Evolutionary conservation across 1,284 basidiomycete genomes (phyloP), one percentile per base, ranked within the genome.

Genomic region (Microstroma glucosiphilum): DNA sequence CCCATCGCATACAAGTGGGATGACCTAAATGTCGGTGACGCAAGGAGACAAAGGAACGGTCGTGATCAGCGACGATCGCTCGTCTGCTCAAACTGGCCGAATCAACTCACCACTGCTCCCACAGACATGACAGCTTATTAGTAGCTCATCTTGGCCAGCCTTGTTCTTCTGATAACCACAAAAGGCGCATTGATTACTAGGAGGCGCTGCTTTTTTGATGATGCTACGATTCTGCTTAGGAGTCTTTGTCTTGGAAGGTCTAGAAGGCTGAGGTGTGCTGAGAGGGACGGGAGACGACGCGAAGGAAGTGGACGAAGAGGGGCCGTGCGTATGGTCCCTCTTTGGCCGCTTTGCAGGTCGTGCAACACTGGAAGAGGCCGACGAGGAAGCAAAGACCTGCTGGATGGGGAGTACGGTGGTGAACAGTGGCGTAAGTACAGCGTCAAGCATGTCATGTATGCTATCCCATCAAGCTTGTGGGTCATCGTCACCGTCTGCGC

Each of bases 81-180:
- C 25, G n/a, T n/a, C 17, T 12, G 6, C n/a, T 26, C 4, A 0
- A 26, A 43, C 21, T n/a, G 4, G 19, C n/a, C 13, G 19, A 12
- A 23, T 12, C 9, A n/a, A 62, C 66, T 53, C 60, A 68, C 75
- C 79, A 49, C 71, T 72, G 57, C 75, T 77, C 11, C 79, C 78
- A 61, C 79, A 80, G 58, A 78, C 79, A 49, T 63, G 71, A 63
- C 79, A 80, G 25, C 62, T 65, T 40, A 79, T 69, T 30, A 80
- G 64, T 19, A 67, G 62, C 63, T 79, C 79, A 6, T 62, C 63
- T 13, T 70, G 25, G 62, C 63, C 51, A 65, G 60, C 55, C 71
- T 75, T 12, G 19, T 56, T 11, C 57, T 60, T 2, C 57, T 43
- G 1, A 67, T 57, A 12, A 19, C 68, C 61, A 56, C 79, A 80